A percentile compares a stretch with the other conserved stretches of the same genome.
Conservation (phyloP, 371 early-diverging fungal species). For the Rhizomucor pusillus region DNA sequence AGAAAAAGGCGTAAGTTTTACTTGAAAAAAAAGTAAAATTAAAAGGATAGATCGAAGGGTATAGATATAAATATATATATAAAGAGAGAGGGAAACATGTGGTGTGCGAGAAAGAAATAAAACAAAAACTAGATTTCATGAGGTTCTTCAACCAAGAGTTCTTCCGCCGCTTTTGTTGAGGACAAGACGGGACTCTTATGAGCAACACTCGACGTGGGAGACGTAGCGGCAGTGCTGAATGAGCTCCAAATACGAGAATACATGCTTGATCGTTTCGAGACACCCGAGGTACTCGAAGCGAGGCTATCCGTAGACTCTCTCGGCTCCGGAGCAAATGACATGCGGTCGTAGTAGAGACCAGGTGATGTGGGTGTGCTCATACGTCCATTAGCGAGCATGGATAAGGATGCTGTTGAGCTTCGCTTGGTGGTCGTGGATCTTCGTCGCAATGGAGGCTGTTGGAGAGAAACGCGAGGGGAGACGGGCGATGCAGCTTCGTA, state of each 20-base stretch:
- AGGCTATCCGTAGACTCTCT: slow-evolving; percentile 40
- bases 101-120: too few relatives aligned
- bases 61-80: too few relatives aligned
- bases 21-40: too few relatives aligned
- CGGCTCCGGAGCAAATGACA: slow-evolving; percentile 8
- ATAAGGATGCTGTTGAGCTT: slow-evolving; percentile 26
- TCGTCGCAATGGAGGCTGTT: slow-evolving; percentile 20
- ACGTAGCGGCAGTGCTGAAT: neutral
- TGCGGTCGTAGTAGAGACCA: slow-evolving; percentile 1
- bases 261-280: slow-evolving; percentile 42
- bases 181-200: neutral
- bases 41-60: too few relatives aligned
- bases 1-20: too few relatives aligned
- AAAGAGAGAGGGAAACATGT: too few relatives aligned
- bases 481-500: slow-evolving; percentile 17
- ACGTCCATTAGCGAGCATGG: slow-evolving; percentile 20
- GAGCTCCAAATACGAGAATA: slow-evolving; percentile 31
- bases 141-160: slow-evolving; percentile 1
- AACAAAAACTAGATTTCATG: neutral
- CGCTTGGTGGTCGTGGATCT: slow-evolving; percentile 25
- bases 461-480: slow-evolving; percentile 26
- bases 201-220: neutral
- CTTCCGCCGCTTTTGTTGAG: neutral
- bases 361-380: slow-evolving; percentile 21
- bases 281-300: slow-evolving; percentile 21